phyloP scores from a whole-genome alignment of 2,329 filamentous ascomycete genomes.

The Myotisia sp. region DNA sequence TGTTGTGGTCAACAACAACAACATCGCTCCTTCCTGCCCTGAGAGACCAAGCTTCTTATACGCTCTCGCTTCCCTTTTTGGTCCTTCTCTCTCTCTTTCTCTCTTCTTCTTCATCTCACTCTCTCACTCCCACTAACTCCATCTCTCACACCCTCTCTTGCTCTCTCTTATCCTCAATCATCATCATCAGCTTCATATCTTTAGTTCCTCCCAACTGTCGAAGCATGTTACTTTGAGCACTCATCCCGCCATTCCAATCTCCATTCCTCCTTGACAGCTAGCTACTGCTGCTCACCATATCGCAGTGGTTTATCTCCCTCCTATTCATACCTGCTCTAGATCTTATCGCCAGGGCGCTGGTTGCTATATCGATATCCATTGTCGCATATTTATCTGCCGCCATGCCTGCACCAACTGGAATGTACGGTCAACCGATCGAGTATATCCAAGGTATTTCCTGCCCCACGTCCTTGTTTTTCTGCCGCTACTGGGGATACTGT shows the following conservation, averaged over 20 bases:
- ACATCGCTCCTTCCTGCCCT: conserved; percentile 7
- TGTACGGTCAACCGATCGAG: conserved; percentile 81
- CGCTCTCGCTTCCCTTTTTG: no score
- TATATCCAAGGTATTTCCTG: conserved; percentile 74
- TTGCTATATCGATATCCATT: conserved; percentile 5
- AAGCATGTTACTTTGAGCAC: conserved; percentile 5
- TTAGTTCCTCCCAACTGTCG: conserved; percentile 7
- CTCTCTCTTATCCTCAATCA: conserved; percentile 5
- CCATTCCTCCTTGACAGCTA: no score
- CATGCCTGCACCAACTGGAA: conserved; percentile 39
- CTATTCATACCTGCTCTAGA: no score
- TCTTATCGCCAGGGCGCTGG: not conserved
- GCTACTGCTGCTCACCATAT: not conserved
- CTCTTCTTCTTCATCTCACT: conserved; percentile 9
- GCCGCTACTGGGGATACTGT: not conserved
- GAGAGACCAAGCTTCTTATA: no score
- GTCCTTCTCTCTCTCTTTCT: conserved; percentile 2
- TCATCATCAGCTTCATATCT: conserved; percentile 1
- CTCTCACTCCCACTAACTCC: conserved; percentile 9
- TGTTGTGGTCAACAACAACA: conserved; percentile 1
- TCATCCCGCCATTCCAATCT: conserved; percentile 8
- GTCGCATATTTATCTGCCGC: conserved; percentile 18
- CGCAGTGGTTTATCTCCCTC: not conserved
- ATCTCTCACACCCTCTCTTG: conserved; percentile 10
- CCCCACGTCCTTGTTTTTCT: not conserved